These are phyloP conservation scores for Atkinsonella hypoxylon DNA, from an alignment of 2,329 filamentous ascomycete genomes.

Conservation along the genomic window DNA sequence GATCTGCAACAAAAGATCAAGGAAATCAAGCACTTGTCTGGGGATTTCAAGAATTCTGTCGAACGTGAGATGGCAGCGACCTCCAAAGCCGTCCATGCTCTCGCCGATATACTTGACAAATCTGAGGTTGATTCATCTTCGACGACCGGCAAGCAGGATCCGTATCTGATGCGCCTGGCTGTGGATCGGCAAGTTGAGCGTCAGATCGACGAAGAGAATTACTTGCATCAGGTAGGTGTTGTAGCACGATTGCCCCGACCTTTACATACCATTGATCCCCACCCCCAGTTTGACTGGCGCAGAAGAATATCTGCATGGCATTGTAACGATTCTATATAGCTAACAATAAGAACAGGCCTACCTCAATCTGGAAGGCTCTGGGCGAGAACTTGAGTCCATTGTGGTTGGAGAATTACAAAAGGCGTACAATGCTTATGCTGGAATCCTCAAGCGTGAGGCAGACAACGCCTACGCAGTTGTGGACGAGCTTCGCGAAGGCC, in stretches of 20 bases:
- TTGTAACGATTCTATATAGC: background rate
- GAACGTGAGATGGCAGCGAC: constrained; percentile 90
- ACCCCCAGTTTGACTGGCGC: background rate
- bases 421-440: constrained; percentile 87
- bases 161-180: constrained; percentile 72
- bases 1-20: constrained; percentile 96
- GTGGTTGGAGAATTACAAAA: constrained; percentile 97
- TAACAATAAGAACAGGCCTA: constrained; percentile 53
- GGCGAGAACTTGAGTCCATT: constrained; percentile 88
- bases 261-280: background rate
- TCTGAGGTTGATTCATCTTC: constrained; percentile 63
- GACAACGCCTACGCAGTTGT: constrained; percentile 68
- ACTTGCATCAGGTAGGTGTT: constrained; percentile 66
- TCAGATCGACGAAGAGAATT: constrained; percentile 95
- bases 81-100: constrained; percentile 60
- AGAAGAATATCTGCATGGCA: background rate
- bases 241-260: background rate
- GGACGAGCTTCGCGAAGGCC: constrained; percentile 71
- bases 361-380: constrained; percentile 85
- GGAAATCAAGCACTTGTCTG: constrained; percentile 86
- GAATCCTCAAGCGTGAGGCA: constrained; percentile 82
- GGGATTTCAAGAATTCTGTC: constrained; percentile 94
- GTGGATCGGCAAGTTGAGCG: constrained; percentile 86
- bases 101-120: constrained; percentile 73
- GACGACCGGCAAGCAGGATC: constrained; percentile 78